Evolutionary conservation across 768 basidiomycete genomes (phyloP).

Genomic region (Tylopilus plumbeoviolaceoides): DNA sequence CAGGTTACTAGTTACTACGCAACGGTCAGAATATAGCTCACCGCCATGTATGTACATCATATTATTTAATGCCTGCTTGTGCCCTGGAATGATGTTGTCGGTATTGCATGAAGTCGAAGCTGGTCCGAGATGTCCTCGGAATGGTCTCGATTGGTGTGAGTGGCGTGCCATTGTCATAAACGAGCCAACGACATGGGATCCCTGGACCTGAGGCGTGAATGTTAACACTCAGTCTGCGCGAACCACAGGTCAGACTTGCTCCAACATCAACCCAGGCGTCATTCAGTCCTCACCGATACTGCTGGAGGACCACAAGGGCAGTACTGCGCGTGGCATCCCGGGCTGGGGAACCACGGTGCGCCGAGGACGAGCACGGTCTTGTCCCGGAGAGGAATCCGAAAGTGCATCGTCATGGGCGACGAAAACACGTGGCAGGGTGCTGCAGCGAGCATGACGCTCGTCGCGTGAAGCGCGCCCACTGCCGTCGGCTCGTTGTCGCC

Average conservation of each 20-base stretch:
- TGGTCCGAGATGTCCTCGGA: too few relatives aligned
- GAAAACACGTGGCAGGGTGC: constrained; percentile 21
- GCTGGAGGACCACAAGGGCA: neutral
- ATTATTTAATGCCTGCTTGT: too few relatives aligned
- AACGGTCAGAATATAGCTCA: too few relatives aligned
- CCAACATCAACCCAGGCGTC: neutral
- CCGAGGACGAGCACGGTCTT: constrained; percentile 23
- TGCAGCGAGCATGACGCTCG: constrained; percentile 23
- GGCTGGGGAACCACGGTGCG: constrained; percentile 7
- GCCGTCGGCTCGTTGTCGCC: constrained; percentile 5
- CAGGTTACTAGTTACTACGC: neutral
- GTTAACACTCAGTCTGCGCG: neutral
- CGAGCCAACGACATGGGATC: too few relatives aligned
- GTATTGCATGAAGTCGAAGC: too few relatives aligned
- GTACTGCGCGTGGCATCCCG: constrained; percentile 6
- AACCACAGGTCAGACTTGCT: neutral
- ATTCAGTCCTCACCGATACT: neutral
- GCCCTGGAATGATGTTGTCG: too few relatives aligned
- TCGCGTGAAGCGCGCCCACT: constrained; percentile 22
- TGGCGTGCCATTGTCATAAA: neutral
- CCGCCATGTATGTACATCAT: too few relatives aligned
- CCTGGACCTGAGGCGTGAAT: too few relatives aligned
- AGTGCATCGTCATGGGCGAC: constrained; percentile 21
- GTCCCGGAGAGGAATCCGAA: constrained; percentile 16
- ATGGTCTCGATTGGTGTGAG: neutral